These are phyloP conservation scores for Mycena maculata DNA, from an alignment of 768 basidiomycete genomes.

Conservation along the genomic window DNA sequence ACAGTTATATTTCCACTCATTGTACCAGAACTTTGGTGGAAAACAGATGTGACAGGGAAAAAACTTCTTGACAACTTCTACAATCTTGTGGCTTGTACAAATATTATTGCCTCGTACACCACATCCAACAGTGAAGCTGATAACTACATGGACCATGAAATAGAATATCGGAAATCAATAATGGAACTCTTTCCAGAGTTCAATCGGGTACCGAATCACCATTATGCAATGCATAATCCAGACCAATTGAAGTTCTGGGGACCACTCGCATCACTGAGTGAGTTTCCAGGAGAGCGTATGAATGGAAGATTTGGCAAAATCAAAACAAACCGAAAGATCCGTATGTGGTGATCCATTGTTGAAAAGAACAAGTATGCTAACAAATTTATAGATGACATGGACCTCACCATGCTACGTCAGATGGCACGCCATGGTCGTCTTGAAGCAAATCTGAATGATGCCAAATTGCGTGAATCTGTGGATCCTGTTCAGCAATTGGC, in stretches of 20 bases:
- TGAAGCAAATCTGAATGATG: background rate
- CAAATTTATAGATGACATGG: slow-evolving; percentile 5
- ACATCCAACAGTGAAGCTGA: slow-evolving; percentile 16
- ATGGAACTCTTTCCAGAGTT: background rate
- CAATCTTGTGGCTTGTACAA: too few species aligned
- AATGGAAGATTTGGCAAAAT: slow-evolving; percentile 11
- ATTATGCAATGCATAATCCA: slow-evolving; percentile 14
- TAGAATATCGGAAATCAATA: background rate
- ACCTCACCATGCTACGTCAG: background rate
- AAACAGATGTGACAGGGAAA: background rate
- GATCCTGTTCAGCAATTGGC: background rate
- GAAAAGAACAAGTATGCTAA: too few species aligned
- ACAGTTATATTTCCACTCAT: slow-evolving; percentile 28
- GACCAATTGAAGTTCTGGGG: slow-evolving; percentile 16
- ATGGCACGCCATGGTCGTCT: background rate
- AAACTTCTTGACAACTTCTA: slow-evolving; percentile 16
- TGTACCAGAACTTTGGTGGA: slow-evolving; percentile 17
- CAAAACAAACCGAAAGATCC: too few species aligned
- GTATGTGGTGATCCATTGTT: too few species aligned
- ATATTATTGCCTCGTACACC: slow-evolving; percentile 25
- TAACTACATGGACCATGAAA: background rate
- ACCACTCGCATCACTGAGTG: slow-evolving; percentile 6
- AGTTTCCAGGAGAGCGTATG: slow-evolving; percentile 21
- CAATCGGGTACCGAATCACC: slow-evolving; percentile 10
- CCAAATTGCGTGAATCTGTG: background rate